Evolutionary conservation across 768 basidiomycete species (phyloP).

Genomic region (Dioszegia hungarica): DNA sequence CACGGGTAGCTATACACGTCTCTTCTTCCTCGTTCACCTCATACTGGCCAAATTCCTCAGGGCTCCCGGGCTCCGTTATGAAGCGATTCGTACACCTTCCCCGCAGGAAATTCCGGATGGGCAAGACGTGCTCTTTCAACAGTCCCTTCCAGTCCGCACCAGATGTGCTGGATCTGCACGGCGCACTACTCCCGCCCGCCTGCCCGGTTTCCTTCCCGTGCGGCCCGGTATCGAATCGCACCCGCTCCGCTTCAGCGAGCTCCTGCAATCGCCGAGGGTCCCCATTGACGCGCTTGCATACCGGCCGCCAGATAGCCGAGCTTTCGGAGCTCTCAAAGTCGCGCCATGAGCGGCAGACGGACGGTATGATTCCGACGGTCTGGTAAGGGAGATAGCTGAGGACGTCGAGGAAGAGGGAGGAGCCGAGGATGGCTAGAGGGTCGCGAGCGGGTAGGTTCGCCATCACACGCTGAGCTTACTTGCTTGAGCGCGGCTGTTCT

Average conservation of each 20-base stretch:
- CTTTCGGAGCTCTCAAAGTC: not conserved
- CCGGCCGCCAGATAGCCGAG: not conserved
- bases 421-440: not conserved
- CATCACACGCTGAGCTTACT: too few species aligned
- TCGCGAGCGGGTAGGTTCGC: too few species aligned
- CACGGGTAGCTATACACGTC: not conserved
- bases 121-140: not conserved
- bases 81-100: too few species aligned
- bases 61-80: too few species aligned
- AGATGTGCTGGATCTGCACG: too few species aligned
- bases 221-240: too few species aligned
- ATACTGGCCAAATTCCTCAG: too few species aligned
- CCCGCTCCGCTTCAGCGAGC: not conserved
- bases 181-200: too few species aligned
- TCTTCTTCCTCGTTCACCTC: not conserved
- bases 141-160: not conserved
- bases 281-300: not conserved
- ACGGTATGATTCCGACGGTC: not conserved
- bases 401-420: not conserved
- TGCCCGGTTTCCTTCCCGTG: too few species aligned
- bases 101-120: not conserved
- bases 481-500: too few species aligned
- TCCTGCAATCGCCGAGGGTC: not conserved
- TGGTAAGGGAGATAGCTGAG: not conserved
- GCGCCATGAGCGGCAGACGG: not conserved